Percentiles rank a stretch among this genome's conserved stretches.
Conservation (phyloP, 164 flowering plant genomes). For the Sextonia rubra region DNA sequence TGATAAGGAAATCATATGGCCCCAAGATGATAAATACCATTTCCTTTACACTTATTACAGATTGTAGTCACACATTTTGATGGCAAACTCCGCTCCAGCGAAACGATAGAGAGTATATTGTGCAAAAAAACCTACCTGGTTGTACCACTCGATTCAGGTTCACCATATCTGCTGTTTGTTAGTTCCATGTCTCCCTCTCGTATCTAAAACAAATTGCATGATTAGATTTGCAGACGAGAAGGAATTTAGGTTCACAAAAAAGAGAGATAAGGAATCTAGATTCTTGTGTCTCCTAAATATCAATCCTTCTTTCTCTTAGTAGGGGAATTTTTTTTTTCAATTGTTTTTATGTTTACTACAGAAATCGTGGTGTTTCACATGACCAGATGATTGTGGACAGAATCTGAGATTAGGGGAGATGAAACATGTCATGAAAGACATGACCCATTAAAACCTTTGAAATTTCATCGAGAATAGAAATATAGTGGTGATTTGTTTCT, state of each 20-base stretch:
- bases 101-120: neutral
- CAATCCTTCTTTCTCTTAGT: neutral
- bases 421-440: neutral
- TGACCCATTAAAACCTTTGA: neutral
- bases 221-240: constrained; percentile 1
- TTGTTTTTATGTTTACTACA: neutral
- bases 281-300: neutral
- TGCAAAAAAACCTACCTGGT: constrained; percentile 29
- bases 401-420: too few species aligned
- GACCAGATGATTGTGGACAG: too few species aligned
- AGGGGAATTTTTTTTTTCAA: neutral
- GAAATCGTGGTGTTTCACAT: neutral
- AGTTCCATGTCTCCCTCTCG: constrained; percentile 49
- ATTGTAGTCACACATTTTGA: neutral
- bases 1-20: too few species aligned
- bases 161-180: constrained; percentile 42
- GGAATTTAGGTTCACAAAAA: neutral
- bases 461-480: too few species aligned
- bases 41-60: neutral
- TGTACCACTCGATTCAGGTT: constrained; percentile 40
- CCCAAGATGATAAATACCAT: too few species aligned
- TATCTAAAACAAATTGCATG: constrained; percentile 34
- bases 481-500: too few species aligned
- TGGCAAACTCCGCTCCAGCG: neutral
- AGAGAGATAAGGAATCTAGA: neutral